Percentiles rank a stretch among this genome's conserved stretches.
Evolutionary conservation across 805 yeast species (phyloP).

Genomic region (Sungouiella thailandica): DNA sequence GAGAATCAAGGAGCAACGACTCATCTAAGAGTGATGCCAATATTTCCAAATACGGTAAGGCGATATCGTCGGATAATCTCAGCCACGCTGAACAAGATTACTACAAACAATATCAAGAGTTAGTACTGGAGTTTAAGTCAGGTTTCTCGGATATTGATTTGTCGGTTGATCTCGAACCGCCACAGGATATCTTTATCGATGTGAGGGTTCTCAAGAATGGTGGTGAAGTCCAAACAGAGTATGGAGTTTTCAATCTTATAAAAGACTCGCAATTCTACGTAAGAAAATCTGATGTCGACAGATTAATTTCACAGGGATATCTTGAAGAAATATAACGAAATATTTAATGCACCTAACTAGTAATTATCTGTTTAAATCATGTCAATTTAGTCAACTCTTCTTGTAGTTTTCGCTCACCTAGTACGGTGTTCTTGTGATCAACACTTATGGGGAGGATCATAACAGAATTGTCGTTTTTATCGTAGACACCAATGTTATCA

Average conservation of each 20-base stretch:
- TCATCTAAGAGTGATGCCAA: conserved; percentile 2
- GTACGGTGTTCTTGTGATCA: conserved; percentile 65
- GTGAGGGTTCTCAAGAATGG: conserved; percentile 91
- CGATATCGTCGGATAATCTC: conserved; percentile 39
- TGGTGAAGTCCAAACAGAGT: conserved; percentile 96
- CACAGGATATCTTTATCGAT: conserved; percentile 86
- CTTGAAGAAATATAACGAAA: conserved; percentile 57
- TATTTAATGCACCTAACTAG: not conserved
- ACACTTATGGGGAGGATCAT: conserved; percentile 64
- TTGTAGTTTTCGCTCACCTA: conserved; percentile 54
- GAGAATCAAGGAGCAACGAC: conserved; percentile 4
- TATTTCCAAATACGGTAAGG: conserved; percentile 8
- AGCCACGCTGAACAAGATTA: conserved; percentile 82
- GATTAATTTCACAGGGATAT: conserved; percentile 91
- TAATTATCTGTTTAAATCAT: not conserved
- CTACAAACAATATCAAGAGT: conserved; percentile 61
- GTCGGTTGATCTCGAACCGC: conserved; percentile 87
- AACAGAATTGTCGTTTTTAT: conserved; percentile 38
- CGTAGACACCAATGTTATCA: conserved; percentile 47
- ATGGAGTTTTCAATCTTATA: conserved; percentile 89
- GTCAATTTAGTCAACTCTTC: conserved; percentile 34
- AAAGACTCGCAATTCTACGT: conserved; percentile 94
- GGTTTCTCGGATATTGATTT: conserved; percentile 78
- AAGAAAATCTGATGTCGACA: conserved; percentile 88
- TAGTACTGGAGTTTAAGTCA: conserved; percentile 72